These are phyloP conservation scores for Hordeum pubiflorum DNA, from an alignment of 202 grass and related monocot genomes.

Conservation along the genomic window DNA sequence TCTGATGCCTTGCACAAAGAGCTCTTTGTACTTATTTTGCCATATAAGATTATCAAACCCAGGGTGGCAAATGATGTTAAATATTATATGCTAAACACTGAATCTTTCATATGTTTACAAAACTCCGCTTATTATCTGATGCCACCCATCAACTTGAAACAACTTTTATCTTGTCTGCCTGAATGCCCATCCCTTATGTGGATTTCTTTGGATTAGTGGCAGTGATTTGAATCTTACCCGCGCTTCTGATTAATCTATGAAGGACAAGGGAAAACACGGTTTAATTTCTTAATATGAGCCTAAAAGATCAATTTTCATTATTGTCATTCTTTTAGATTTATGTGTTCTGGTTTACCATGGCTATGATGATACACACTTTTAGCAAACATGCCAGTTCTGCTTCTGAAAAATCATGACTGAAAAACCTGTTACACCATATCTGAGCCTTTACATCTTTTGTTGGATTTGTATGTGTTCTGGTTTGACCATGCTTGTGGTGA, in stretches of 20 bases:
- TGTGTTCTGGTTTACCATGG: neutral
- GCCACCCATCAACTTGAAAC: neutral
- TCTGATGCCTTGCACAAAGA: conserved; percentile 37
- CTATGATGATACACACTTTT: conserved; percentile 44
- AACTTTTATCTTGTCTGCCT: neutral
- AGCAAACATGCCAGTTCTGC: conserved; percentile 92
- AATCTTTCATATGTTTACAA: conserved; percentile 29
- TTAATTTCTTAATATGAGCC: conserved; percentile 84
- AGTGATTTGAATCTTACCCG: conserved; percentile 56
- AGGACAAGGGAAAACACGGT: too few relatives aligned
- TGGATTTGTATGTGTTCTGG: neutral
- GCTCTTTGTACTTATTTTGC: neutral
- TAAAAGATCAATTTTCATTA: neutral
- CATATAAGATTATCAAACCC: neutral
- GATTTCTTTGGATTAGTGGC: conserved; percentile 4
- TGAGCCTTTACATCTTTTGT: conserved; percentile 23
- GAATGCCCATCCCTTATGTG: too few relatives aligned
- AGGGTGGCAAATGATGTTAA: conserved; percentile 33
- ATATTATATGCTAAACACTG: conserved; percentile 50
- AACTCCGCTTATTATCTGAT: conserved; percentile 63
- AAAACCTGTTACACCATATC: conserved; percentile 37
- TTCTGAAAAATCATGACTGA: conserved; percentile 76
- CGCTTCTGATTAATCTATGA: conserved; percentile 58
- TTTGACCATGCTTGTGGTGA: conserved; percentile 26
- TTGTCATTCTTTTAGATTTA: neutral